Percentiles rank a stretch among this genome's conserved stretches.
Conservation (phyloP, 345 rosid genomes). For the Sisymbrium altissimum region DNA sequence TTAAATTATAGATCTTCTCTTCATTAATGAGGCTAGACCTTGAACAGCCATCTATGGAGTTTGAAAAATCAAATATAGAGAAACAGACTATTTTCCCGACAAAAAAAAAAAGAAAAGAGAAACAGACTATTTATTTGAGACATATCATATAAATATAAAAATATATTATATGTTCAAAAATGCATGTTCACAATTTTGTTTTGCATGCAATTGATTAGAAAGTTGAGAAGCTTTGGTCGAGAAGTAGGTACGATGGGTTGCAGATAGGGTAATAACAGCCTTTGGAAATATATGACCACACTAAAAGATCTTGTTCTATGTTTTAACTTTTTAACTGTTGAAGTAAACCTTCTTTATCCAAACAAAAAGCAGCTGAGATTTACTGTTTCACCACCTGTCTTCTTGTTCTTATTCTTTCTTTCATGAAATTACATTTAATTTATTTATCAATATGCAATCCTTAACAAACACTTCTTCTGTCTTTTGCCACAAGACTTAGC, state of each 20-base stretch:
- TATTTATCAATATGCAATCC: slow-evolving; percentile 13
- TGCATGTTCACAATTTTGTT: slow-evolving; percentile 12
- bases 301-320: slow-evolving; percentile 25
- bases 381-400: slow-evolving; percentile 28
- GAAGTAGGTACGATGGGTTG: slow-evolving; percentile 5
- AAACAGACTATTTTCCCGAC: too few species aligned
- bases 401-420: slow-evolving; percentile 7
- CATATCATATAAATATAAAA: neutral
- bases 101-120: too few species aligned
- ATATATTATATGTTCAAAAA: neutral
- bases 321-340: slow-evolving; percentile 21
- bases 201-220: slow-evolving; percentile 30
- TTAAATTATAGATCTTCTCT: neutral
- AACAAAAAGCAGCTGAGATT: slow-evolving; percentile 8
- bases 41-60: neutral
- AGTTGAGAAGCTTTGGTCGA: slow-evolving; percentile 25
- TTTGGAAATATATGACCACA: slow-evolving; percentile 21
- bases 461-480: slow-evolving; percentile 23
- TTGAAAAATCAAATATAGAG: neutral
- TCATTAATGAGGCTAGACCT: slow-evolving; percentile 14
- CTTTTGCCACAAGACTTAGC: slow-evolving; percentile 14
- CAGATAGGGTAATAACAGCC: slow-evolving; percentile 24
- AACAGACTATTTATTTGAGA: neutral
- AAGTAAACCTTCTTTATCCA: slow-evolving; percentile 17
- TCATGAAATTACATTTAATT: neutral